Base-by-base conservation (phyloP, 805 yeast species). In the Metschnikowia henanensis region DNA sequence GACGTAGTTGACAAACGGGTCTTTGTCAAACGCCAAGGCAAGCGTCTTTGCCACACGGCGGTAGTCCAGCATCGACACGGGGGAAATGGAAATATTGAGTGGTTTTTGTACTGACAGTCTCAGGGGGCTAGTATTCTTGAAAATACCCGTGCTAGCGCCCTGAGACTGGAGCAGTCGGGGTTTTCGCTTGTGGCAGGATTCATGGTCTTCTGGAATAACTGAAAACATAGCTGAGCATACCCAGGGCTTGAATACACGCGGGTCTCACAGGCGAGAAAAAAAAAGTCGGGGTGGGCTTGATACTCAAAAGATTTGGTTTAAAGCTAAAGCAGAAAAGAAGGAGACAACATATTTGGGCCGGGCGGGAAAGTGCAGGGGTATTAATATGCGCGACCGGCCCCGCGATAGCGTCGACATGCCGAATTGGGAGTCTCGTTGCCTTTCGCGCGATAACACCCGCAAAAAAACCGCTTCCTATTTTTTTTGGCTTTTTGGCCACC, bases 21-120 rank as follows among this genome's bases (percentile, higher is more conserved):
- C 84, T 40, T 76, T 73, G 50, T 71, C 74, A 55, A 80, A 80
- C 4, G 82, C 77, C 41, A 76, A 61, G 41, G 71, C 70, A 41
- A 80, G 64, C 6, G 83, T 77, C 45, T 68, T 68, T 20, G 83
- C 83, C 21, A 81, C 81, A 46, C 79, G 69, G 47, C 72, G 75
- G 52, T 77, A 80, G 50, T 79, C 83, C 39, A 52, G 56, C 34
- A 45, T 40, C 44, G 48, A 46, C 34, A 51, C 56, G 29, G 56
- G 57, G 35, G 57, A 46, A 22, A 50, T 45, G 30, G 56, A 47
- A 23, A 50, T 45, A 32, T 51, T 51, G 30, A 25, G 38, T 21
- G 48, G 47, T 33, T 45, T 49, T 47, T 46, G 34, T 29, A 39
- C 48, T 29, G 50, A 25, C 52, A 57, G 61, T 57, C 61, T 56